A percentile compares a stretch with the other conserved stretches of the same genome.
Conservation (phyloP, 768 basidiomycete species). For the Mycena rosella region DNA sequence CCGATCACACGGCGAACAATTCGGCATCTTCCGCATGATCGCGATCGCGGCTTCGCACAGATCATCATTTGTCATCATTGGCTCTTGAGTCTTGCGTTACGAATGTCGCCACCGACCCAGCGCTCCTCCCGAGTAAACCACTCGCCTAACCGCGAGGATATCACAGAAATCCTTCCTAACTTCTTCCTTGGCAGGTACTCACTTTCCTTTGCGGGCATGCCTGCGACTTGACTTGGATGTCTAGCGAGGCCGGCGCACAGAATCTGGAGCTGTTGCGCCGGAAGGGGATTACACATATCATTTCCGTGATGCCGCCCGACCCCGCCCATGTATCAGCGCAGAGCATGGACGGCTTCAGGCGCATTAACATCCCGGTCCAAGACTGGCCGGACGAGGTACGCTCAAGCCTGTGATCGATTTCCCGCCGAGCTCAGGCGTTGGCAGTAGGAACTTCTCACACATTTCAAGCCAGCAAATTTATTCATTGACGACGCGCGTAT, state of each 20-base stretch:
- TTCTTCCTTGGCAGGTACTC: conserved; percentile 25
- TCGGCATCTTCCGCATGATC: too few species aligned
- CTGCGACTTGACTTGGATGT: neutral
- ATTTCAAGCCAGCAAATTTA: conserved; percentile 15
- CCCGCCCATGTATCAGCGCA: neutral
- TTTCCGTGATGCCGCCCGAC: conserved; percentile 3
- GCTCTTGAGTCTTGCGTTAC: too few species aligned
- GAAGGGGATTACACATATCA: conserved; percentile 21
- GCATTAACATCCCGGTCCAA: conserved; percentile 13
- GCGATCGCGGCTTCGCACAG: too few species aligned
- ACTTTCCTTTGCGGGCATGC: neutral
- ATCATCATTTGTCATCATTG: too few species aligned
- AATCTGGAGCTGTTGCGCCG: conserved; percentile 2
- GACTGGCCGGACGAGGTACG: conserved; percentile 22
- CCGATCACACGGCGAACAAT: too few species aligned
- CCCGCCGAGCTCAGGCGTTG: neutral
- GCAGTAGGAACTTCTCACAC: conserved; percentile 4
- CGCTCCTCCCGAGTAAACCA: neutral
- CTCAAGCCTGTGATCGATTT: neutral
- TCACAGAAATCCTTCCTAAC: conserved; percentile 17
- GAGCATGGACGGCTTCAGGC: neutral
- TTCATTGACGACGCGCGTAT: conserved; percentile 19
- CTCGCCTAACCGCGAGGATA: neutral
- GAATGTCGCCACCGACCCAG: neutral
- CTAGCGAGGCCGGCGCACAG: conserved; percentile 14